Conservation (phyloP, 768 basidiomycete genomes). For the Cubamyces lactineus region DNA sequence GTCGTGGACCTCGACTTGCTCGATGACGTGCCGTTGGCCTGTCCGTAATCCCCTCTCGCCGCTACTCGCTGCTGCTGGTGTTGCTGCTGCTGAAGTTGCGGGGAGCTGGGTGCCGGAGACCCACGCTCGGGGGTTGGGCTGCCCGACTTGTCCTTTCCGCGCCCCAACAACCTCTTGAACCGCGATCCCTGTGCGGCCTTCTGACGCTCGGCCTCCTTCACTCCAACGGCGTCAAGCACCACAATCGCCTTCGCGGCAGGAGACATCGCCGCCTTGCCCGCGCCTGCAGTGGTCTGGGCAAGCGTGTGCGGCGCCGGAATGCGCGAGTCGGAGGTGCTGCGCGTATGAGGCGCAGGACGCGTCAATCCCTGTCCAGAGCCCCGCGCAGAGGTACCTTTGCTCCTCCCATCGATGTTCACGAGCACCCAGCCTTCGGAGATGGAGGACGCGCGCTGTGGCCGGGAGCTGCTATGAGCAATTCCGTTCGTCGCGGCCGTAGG, state of each 20-base stretch:
- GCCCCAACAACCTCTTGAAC: constrained; percentile 23
- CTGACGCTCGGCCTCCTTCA: constrained; percentile 39
- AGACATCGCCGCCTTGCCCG: constrained; percentile 39
- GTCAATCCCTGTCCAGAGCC: neutral
- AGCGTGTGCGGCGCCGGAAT: constrained; percentile 20
- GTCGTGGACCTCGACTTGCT: neutral
- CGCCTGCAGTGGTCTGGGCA: constrained; percentile 21
- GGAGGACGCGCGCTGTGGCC: constrained; percentile 14
- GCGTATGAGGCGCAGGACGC: constrained; percentile 25
- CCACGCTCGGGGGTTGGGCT: constrained; percentile 15
- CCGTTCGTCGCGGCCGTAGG: neutral
- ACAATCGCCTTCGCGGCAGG: constrained; percentile 65
- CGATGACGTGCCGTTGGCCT: neutral
- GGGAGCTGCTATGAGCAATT: neutral
- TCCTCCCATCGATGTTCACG: constrained; percentile 33
- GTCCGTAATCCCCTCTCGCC: constrained; percentile 7
- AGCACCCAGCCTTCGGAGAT: constrained; percentile 36
- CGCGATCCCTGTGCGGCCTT: constrained; percentile 27
- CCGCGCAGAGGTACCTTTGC: constrained; percentile 4
- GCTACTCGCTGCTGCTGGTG: constrained; percentile 2
- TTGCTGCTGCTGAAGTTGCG: constrained; percentile 5
- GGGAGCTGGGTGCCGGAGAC: constrained; percentile 1
- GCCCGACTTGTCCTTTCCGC: constrained; percentile 16
- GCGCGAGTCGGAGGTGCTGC: constrained; percentile 34
- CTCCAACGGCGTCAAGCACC: constrained; percentile 59